phyloP scores from a whole-genome alignment of 2,329 filamentous ascomycete species.

The Colletotrichum sp. region DNA sequence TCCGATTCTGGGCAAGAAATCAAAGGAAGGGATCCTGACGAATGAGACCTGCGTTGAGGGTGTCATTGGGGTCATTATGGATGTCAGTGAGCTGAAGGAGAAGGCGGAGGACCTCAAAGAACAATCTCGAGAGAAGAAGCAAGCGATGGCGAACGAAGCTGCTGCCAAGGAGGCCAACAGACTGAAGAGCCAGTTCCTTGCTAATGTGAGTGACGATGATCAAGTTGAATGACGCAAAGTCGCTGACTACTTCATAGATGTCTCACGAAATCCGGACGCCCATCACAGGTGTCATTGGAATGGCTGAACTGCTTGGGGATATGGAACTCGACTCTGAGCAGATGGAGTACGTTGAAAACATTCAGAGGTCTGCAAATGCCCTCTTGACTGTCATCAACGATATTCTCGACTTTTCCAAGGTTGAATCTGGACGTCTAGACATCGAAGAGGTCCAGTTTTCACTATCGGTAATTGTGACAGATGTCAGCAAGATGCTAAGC shows the following conservation, averaged over 20 bases:
- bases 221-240: not conserved
- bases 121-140: constrained; percentile 72
- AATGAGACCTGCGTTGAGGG: constrained; percentile 65
- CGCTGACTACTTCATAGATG: constrained; percentile 53
- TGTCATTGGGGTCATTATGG: constrained; percentile 80
- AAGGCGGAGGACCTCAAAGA: constrained; percentile 67
- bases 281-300: constrained; percentile 81
- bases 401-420: constrained; percentile 88
- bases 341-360: constrained; percentile 76
- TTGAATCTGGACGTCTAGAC: constrained; percentile 77
- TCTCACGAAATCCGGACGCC: constrained; percentile 81
- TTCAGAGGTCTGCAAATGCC: constrained; percentile 80
- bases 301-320: constrained; percentile 76
- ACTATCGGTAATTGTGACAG: constrained; percentile 73
- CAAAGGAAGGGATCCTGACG: constrained; percentile 52
- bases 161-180: constrained; percentile 82
- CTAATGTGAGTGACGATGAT: constrained; percentile 52
- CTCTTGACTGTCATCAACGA: constrained; percentile 89
- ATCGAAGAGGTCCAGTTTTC: constrained; percentile 85
- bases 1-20: constrained; percentile 64
- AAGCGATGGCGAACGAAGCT: constrained; percentile 74
- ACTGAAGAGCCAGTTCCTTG: constrained; percentile 80
- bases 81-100: constrained; percentile 74
- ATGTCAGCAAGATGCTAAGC: constrained; percentile 86
- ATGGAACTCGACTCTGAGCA: constrained; percentile 74